Percentiles rank a stretch among this genome's conserved stretches.
phyloP scores from a whole-genome alignment of 805 yeast species.

The Priceomyces castillae region DNA sequence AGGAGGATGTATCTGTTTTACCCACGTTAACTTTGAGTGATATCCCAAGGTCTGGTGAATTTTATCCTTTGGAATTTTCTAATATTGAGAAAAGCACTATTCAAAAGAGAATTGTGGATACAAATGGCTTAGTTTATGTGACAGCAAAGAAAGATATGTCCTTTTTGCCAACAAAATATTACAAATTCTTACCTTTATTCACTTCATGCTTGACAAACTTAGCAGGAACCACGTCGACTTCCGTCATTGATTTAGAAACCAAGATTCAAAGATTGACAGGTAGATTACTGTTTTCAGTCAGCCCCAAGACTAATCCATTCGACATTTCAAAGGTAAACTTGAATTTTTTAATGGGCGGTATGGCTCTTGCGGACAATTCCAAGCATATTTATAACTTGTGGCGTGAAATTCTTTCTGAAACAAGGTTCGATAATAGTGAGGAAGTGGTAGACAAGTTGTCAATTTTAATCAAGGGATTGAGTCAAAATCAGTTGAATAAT shows the following conservation, averaged over 20 bases:
- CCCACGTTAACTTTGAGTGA: slow-evolving; percentile 78
- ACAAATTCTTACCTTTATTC: slow-evolving; percentile 74
- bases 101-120: slow-evolving; percentile 56
- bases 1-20: slow-evolving; percentile 72
- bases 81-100: slow-evolving; percentile 30
- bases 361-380: slow-evolving; percentile 65
- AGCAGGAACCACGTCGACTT: slow-evolving; percentile 67
- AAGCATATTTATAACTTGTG: slow-evolving; percentile 61
- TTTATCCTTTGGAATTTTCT: slow-evolving; percentile 25
- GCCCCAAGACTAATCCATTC: slow-evolving; percentile 54
- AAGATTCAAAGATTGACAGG: slow-evolving; percentile 82
- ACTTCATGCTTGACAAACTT: slow-evolving; percentile 76
- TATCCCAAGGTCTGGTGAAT: slow-evolving; percentile 58
- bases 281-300: slow-evolving; percentile 66
- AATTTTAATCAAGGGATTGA: slow-evolving; percentile 67
- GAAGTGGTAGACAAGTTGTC: slow-evolving; percentile 59
- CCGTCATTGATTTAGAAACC: slow-evolving; percentile 82
- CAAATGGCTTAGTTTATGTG: slow-evolving; percentile 80
- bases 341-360: slow-evolving; percentile 60
- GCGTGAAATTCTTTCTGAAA: slow-evolving; percentile 62
- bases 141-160: slow-evolving; percentile 63
- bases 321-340: slow-evolving; percentile 48
- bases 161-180: slow-evolving; percentile 56
- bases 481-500: slow-evolving; percentile 72
- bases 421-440: slow-evolving; percentile 55